Percentiles rank a stretch among this genome's conserved stretches.
Conservation (phyloP, 1,284 basidiomycete species). For the Rhodotorula mucilaginosa region DNA sequence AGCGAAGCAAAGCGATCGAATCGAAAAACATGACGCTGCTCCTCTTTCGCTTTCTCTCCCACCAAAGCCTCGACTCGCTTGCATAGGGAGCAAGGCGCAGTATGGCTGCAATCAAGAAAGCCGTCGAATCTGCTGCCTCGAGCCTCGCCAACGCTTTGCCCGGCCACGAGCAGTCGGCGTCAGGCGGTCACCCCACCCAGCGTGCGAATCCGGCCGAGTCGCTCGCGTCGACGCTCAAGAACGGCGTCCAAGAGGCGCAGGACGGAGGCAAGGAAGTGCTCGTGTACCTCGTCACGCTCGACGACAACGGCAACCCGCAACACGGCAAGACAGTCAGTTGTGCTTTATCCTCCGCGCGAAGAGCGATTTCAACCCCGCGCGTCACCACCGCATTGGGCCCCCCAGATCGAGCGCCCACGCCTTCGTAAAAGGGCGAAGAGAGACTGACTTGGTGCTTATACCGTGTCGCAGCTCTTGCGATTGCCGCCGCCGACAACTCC, state of each 20-base stretch:
- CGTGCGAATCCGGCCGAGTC: background rate
- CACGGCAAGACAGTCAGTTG: conserved; percentile 73
- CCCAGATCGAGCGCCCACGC: too few relatives aligned
- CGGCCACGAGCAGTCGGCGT: background rate
- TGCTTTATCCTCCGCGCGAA: background rate
- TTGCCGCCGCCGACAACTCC: conserved; percentile 84
- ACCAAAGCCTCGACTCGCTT: too few relatives aligned
- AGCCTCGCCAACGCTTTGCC: background rate
- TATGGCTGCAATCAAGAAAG: background rate
- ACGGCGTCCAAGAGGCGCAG: background rate
- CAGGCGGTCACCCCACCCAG: background rate
- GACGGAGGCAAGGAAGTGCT: conserved; percentile 1
- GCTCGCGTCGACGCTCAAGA: conserved; percentile 2
- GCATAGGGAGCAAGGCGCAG: background rate
- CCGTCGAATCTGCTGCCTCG: background rate
- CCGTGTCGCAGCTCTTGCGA: conserved; percentile 74
- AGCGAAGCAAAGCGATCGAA: too few relatives aligned
- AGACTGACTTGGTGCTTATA: background rate
- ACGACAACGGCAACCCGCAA: conserved; percentile 82
- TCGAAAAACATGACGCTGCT: too few relatives aligned
- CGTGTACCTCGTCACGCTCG: conserved; percentile 80
- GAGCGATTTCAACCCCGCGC: background rate
- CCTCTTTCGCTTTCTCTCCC: too few relatives aligned
- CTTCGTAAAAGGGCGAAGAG: too few relatives aligned
- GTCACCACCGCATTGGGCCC: background rate